Base-by-base conservation (phyloP, 352 stramenopile species). In the Pythium aquatile region DNA sequence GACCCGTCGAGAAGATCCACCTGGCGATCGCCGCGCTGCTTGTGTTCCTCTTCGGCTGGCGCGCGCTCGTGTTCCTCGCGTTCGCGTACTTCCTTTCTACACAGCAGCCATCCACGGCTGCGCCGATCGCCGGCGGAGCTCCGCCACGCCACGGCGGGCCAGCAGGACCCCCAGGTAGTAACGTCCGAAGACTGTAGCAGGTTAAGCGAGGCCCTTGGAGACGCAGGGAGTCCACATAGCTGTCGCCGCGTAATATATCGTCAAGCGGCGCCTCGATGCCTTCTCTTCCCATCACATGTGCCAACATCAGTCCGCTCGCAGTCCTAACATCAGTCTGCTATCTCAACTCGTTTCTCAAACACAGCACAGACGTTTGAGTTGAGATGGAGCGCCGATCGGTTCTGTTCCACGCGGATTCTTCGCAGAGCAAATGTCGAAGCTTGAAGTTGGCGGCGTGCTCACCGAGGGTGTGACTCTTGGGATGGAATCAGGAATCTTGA, bases 1-100 rank as follows among this genome's bases (percentile, higher is more conserved):
- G 73, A 32, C 72, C 77, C 4, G 72, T 94, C 17, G 73, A 85
- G 66, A 94, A 94, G 76, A 82, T 92, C 51, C 69, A 91, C 58
- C 47, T 94, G 61, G 75, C 69, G 14, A 54, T 94, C 35, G 74
- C 70, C 6, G 81, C 76, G 28, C 40, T 94, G 35, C 70, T 90
- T 26, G 72, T 79, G 32, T 47, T 70, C 6, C 46, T 94, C 52
- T 88, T 92, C 32, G 85, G 85, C 54, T 92, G 83, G 83, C 76
- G 82, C 32, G 85, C 85, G 53, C 73, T 94, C 46, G 78, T 79
- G 46, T 88, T 93, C 68, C 52, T 90, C 13, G 80, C 69, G 16
- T 85, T 94, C 61, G 78, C 71, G 10, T 86, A 80, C 69, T 85
- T 89, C 57, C 54, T 92, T 16, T 85, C 79, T 8, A 70, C 73